These are phyloP conservation scores for Mycena filopes DNA, from an alignment of 768 basidiomycete species.

Conservation along the genomic window DNA sequence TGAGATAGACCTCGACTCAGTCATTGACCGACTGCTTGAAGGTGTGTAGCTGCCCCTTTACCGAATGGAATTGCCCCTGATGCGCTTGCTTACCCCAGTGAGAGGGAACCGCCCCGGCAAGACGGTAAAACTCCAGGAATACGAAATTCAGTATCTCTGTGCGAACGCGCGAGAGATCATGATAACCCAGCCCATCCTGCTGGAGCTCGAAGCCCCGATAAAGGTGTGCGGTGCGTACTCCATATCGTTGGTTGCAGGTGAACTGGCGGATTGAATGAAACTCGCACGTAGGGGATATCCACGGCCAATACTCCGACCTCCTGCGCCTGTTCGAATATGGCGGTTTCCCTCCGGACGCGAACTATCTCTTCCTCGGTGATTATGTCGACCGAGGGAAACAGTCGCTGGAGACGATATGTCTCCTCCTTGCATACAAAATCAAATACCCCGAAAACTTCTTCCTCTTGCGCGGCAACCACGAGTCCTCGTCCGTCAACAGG, in stretches of 20 bases:
- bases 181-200: conserved; percentile 96
- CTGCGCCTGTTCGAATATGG: conserved; percentile 9
- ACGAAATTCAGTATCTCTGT: conserved; percentile 99
- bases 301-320: conserved; percentile 10
- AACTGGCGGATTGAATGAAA: neutral
- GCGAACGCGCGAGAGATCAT: conserved; percentile 98
- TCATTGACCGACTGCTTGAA: conserved; percentile 98
- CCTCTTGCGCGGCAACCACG: conserved; percentile 2
- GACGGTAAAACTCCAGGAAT: conserved; percentile 96
- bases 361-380: conserved; percentile 16
- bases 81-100: conserved; percentile 67
- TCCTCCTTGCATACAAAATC: conserved; percentile 11
- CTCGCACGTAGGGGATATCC: neutral
- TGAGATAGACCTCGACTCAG: conserved; percentile 99
- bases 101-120: conserved; percentile 98
- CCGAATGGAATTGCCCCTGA: neutral
- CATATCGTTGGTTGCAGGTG: too few relatives aligned
- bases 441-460: conserved; percentile 20
- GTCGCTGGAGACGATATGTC: conserved; percentile 3
- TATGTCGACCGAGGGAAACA: conserved; percentile 9
- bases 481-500: neutral
- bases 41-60: conserved; percentile 77
- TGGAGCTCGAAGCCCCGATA: conserved; percentile 98
- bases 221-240: conserved; percentile 99
- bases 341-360: conserved; percentile 30